Evolutionary conservation across 1,284 basidiomycete species (phyloP).

Genomic region (Ceratobasidium theobromae): DNA sequence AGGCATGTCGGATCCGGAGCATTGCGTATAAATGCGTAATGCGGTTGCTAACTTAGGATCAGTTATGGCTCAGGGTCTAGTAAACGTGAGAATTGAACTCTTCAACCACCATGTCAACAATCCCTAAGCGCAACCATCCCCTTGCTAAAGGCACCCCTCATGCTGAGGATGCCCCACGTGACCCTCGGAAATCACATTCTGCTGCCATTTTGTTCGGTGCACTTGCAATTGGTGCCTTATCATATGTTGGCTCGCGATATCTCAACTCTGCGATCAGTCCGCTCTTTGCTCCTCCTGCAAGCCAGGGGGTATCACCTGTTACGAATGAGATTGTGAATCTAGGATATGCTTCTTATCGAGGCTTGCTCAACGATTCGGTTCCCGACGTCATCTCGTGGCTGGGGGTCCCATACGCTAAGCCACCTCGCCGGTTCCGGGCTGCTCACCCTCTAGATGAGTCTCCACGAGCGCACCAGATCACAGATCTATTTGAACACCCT

Average conservation of each 20-base stretch:
- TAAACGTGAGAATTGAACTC: neutral
- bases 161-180: neutral
- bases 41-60: no score
- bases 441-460: conserved; percentile 43
- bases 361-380: conserved; percentile 48
- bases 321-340: conserved; percentile 34
- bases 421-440: conserved; percentile 48
- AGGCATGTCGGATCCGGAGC: no score
- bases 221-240: neutral
- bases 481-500: conserved; percentile 27
- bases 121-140: neutral
- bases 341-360: conserved; percentile 47
- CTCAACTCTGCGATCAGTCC: neutral
- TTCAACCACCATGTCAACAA: neutral
- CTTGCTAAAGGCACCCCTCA: neutral
- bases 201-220: neutral
- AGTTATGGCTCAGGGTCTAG: neutral
- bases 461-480: conserved; percentile 26
- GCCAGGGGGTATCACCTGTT: neutral
- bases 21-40: no score
- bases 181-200: conserved; percentile 14
- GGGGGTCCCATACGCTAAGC: conserved; percentile 51
- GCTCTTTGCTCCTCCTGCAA: neutral
- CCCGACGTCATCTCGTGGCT: conserved; percentile 55
- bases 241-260: neutral